A percentile compares a stretch with the other conserved stretches of the same genome.
These are phyloP conservation scores for Dactylellina haptotyla DNA, from an alignment of 2,329 filamentous ascomycete genomes.

Conservation along the genomic window DNA sequence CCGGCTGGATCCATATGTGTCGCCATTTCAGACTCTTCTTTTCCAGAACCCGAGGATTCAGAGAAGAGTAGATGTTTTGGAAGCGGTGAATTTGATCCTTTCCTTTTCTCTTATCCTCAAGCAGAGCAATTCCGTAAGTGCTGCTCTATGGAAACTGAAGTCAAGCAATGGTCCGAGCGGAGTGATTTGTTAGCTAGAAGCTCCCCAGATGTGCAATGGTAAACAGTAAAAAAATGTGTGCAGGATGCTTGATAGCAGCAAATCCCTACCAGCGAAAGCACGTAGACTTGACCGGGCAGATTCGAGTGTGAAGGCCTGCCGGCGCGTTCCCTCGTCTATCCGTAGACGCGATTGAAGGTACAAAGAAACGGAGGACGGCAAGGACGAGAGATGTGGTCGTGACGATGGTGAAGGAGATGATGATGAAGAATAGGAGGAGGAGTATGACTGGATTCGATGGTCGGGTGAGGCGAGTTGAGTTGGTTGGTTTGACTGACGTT, in stretches of 20 bases:
- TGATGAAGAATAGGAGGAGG: constrained; percentile 19
- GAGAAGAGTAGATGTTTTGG: constrained; percentile 2
- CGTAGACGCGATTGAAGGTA: constrained; percentile 6
- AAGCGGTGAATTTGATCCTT: neutral
- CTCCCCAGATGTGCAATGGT: constrained; percentile 24
- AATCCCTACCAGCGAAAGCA: constrained; percentile 53
- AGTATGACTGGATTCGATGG: constrained; percentile 27
- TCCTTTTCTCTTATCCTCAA: constrained; percentile 1
- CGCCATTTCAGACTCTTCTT: constrained; percentile 37
- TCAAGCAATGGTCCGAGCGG: constrained; percentile 1
- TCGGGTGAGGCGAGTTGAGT: too few relatives aligned
- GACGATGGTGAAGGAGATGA: neutral
- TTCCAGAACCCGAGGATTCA: neutral
- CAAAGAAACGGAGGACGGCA: neutral
- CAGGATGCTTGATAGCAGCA: constrained; percentile 39
- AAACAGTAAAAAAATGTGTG: constrained; percentile 19
- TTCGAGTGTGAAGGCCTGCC: constrained; percentile 11
- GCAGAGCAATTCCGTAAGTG: constrained; percentile 21
- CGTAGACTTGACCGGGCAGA: constrained; percentile 42
- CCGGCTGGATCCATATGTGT: constrained; percentile 40
- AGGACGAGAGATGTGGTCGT: constrained; percentile 1
- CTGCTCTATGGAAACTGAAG: constrained; percentile 12
- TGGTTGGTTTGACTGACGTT: constrained; percentile 45
- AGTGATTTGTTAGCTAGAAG: constrained; percentile 42
- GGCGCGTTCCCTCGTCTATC: constrained; percentile 8